phyloP scores from a whole-genome alignment of 805 yeast species.

The Metschnikowia lochheadii region DNA sequence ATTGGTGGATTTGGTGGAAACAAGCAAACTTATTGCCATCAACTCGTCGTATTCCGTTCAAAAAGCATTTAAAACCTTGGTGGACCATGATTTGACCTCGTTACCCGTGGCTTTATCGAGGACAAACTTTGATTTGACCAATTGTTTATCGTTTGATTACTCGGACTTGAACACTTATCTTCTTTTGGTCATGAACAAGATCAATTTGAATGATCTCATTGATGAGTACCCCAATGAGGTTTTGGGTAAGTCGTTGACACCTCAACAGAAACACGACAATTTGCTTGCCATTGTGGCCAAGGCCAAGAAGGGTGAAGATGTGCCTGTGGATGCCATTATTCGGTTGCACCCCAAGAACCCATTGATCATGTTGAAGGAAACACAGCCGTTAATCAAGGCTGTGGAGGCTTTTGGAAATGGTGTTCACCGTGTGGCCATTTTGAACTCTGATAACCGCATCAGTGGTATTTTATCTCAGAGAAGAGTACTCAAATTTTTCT shows the following conservation, averaged over 20 bases:
- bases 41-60: constrained; percentile 72
- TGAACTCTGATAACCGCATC: constrained; percentile 42
- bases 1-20: constrained; percentile 70
- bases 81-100: constrained; percentile 71
- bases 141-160: constrained; percentile 86
- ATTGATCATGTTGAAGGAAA: constrained; percentile 69
- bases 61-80: constrained; percentile 77
- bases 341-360: constrained; percentile 85
- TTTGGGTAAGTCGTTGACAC: constrained; percentile 22
- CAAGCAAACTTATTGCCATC: constrained; percentile 69
- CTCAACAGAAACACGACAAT: constrained; percentile 31
- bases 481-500: constrained; percentile 73
- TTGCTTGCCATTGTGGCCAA: constrained; percentile 43
- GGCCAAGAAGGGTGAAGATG: constrained; percentile 85
- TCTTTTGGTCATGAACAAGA: constrained; percentile 75
- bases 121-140: constrained; percentile 42
- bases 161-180: constrained; percentile 85
- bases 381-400: constrained; percentile 64
- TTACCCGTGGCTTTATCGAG: constrained; percentile 58
- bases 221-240: constrained; percentile 24
- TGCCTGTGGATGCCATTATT: constrained; percentile 86
- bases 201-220: constrained; percentile 36
- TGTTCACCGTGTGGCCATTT: constrained; percentile 88
- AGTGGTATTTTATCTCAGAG: constrained; percentile 90
- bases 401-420: constrained; percentile 91